These are phyloP conservation scores for Termitomyces sp. DNA, from an alignment of 768 basidiomycete species.

Conservation along the genomic window DNA sequence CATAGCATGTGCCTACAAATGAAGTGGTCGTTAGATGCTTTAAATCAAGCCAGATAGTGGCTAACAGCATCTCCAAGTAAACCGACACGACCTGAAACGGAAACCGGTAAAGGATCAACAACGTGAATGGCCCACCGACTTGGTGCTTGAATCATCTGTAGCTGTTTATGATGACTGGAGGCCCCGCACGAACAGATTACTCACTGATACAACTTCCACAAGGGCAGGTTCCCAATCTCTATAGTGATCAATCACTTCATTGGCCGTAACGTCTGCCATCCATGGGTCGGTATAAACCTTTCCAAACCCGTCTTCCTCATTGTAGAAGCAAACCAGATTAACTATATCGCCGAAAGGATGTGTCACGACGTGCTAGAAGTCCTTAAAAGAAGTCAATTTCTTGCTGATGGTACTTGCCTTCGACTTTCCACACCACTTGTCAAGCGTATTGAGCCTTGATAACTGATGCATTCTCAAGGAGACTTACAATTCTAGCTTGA, in stretches of 20 bases:
- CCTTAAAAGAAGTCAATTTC: too few relatives aligned
- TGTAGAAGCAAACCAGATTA: constrained; percentile 17
- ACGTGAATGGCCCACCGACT: constrained; percentile 36
- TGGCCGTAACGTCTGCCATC: constrained; percentile 8
- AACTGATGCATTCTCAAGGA: not conserved
- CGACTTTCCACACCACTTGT: constrained; percentile 9
- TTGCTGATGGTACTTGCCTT: not conserved
- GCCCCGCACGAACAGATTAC: not conserved
- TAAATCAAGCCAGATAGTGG: not conserved
- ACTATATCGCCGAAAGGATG: constrained; percentile 19
- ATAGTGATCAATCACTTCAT: not conserved
- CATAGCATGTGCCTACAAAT: constrained; percentile 20
- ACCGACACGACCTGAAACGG: constrained; percentile 9
- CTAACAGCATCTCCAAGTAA: constrained; percentile 7
- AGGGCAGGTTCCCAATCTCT: constrained; percentile 3
- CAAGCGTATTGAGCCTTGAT: not conserved
- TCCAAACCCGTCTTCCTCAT: constrained; percentile 15
- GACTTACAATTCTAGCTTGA: constrained; percentile 6
- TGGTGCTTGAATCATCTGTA: constrained; percentile 21
- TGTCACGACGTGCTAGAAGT: constrained; percentile 9
- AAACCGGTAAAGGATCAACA: constrained; percentile 27
- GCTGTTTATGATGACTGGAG: not conserved
- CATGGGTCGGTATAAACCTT: constrained; percentile 15
- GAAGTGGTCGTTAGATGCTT: not conserved
- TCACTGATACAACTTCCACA: constrained; percentile 1